A percentile compares a stretch with the other conserved stretches of the same genome.
phyloP scores from a whole-genome alignment of 2,329 filamentous ascomycete genomes.

The Microascus cirrosus region DNA sequence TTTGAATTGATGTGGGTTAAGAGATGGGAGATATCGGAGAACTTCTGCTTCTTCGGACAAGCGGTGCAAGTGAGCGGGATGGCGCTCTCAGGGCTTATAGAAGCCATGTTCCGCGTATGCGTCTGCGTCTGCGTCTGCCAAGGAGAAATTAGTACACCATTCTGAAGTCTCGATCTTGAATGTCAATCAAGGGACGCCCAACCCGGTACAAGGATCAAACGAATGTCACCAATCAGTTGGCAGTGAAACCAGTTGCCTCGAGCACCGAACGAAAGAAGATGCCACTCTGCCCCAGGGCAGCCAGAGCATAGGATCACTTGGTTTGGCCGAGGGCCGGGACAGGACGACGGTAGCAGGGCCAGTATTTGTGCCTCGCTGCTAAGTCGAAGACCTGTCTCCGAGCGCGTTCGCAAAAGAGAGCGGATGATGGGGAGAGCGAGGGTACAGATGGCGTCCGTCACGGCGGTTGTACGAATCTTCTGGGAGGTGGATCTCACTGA shows the following conservation, averaged over 20 bases:
- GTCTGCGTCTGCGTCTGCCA: slow-evolving; percentile 6
- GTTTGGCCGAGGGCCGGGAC: background rate
- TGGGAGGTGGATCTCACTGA: background rate
- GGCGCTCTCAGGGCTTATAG: slow-evolving; percentile 10
- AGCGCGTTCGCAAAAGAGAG: background rate
- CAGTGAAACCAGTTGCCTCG: background rate
- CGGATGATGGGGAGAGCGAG: background rate
- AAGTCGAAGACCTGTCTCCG: background rate
- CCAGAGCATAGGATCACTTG: background rate
- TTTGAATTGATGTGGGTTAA: slow-evolving; percentile 90
- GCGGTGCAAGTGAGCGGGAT: slow-evolving; percentile 72
- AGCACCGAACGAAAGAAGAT: background rate
- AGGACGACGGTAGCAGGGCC: background rate
- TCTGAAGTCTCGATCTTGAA: background rate
- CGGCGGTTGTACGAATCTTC: background rate
- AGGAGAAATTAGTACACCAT: background rate
- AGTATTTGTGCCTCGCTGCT: background rate
- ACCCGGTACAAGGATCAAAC: background rate
- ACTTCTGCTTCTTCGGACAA: slow-evolving; percentile 67
- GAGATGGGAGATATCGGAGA: slow-evolving; percentile 85
- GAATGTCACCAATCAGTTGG: background rate
- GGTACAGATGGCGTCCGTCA: background rate
- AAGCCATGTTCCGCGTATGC: slow-evolving; percentile 11
- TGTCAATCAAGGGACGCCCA: background rate
- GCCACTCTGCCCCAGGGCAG: background rate